A percentile compares a stretch with the other conserved stretches of the same genome.
Conservation (phyloP, 768 basidiomycete species). For the Auricularia sp. region DNA sequence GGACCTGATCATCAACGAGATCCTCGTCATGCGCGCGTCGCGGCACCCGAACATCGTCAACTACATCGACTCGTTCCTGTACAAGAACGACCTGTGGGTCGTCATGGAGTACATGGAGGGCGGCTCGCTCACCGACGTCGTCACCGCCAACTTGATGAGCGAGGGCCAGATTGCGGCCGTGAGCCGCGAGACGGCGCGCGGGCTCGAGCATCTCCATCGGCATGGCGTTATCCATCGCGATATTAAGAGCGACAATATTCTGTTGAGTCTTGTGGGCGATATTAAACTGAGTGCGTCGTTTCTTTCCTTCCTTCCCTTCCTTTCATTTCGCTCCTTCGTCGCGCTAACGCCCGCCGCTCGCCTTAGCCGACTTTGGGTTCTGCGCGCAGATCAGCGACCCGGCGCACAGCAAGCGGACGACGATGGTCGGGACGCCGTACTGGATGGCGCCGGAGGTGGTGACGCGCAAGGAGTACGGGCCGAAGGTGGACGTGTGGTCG, state of each 20-base stretch:
- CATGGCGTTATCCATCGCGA: slow-evolving; percentile 98
- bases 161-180: slow-evolving; percentile 95
- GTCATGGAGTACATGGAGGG: slow-evolving; percentile 99
- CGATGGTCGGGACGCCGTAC: slow-evolving; percentile 97
- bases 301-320: too few species aligned
- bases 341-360: not conserved
- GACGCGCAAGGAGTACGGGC: slow-evolving; percentile 93
- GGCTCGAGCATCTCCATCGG: slow-evolving; percentile 86
- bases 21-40: slow-evolving; percentile 95
- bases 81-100: slow-evolving; percentile 98
- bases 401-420: slow-evolving; percentile 86
- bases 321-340: too few species aligned
- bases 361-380: slow-evolving; percentile 98
- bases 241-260: slow-evolving; percentile 97
- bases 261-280: slow-evolving; percentile 86
- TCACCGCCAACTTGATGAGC: slow-evolving; percentile 91
- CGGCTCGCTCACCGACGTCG: slow-evolving; percentile 88
- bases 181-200: slow-evolving; percentile 84
- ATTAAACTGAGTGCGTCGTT: slow-evolving; percentile 87
- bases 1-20: slow-evolving; percentile 99
- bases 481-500: slow-evolving; percentile 98
- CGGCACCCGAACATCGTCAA: slow-evolving; percentile 99
- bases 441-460: slow-evolving; percentile 99
- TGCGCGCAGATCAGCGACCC: slow-evolving; percentile 91
- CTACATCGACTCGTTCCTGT: slow-evolving; percentile 95